phyloP scores from a whole-genome alignment of 2,329 filamentous ascomycete genomes.

The Conoideocrella luteorostrata region DNA sequence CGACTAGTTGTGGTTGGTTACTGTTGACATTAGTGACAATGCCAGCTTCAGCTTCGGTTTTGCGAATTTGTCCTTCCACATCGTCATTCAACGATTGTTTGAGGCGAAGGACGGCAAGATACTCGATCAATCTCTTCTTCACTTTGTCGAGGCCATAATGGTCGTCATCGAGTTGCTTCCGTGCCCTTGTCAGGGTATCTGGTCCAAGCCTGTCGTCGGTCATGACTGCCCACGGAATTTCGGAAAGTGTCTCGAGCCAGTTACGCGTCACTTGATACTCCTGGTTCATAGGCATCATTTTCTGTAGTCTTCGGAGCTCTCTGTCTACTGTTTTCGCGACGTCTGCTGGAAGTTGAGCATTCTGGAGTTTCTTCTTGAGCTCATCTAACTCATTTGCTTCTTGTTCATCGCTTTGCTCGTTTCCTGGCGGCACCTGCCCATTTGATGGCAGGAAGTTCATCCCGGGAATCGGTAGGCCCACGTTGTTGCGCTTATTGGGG shows the following conservation, averaged over 20 bases:
- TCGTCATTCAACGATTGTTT: conserved; percentile 87
- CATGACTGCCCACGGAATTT: conserved; percentile 83
- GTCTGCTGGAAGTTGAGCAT: conserved; percentile 74
- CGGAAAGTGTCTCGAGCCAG: conserved; percentile 87
- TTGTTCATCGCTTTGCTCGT: conserved; percentile 60
- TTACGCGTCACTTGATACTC: conserved; percentile 92
- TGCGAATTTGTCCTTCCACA: conserved; percentile 70
- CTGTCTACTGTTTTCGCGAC: conserved; percentile 85
- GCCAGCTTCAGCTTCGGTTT: conserved; percentile 57
- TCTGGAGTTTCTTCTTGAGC: conserved; percentile 78
- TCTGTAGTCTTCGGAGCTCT: conserved; percentile 79
- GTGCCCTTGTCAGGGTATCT: conserved; percentile 70
- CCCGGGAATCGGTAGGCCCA: conserved; percentile 32
- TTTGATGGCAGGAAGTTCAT: conserved; percentile 28
- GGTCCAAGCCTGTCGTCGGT: conserved; percentile 82
- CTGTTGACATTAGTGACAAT: conserved; percentile 38
- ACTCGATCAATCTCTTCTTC: conserved; percentile 93
- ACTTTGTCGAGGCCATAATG: conserved; percentile 96
- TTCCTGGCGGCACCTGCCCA: conserved; percentile 35
- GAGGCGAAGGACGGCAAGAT: conserved; percentile 88
- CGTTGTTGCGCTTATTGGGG: conserved; percentile 26
- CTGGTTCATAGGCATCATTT: conserved; percentile 94
- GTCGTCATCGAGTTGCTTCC: conserved; percentile 88
- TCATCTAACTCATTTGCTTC: conserved; percentile 88
- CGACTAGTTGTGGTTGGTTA: conserved; percentile 1